Base-by-base conservation (phyloP, 2,329 filamentous ascomycete species). In the Emergomyces pasteurianus region DNA sequence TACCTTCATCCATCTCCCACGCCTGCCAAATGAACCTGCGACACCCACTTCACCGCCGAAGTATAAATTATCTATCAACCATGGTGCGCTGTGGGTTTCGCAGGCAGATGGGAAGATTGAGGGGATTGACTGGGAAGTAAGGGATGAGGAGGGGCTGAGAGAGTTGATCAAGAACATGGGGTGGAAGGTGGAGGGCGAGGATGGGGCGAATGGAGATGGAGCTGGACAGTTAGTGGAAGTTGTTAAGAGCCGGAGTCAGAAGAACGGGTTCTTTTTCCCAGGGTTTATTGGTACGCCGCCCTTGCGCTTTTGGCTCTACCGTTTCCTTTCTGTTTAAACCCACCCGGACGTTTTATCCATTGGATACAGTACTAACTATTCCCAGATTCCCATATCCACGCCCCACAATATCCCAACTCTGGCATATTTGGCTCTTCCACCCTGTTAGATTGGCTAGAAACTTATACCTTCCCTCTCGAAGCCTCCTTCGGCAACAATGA, bases 361-460 rank as follows among this genome's bases (percentile, higher is more conserved):
- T n/a, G n/a, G n/a, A n/a, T 12, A n/a, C 26, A 16, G 14, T 18
- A 31, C n/a, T 72, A 47, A 34, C 36, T 16, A 2, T 7, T 28
- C 7, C 36, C 64, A 92, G 92, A 99, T 74, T 96, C 94, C 0
- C 94, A 99, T 73, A 88, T 96, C 61, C 94, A 99, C 72, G 94
- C 94, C 9, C 84, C 92, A 0, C 94, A 99, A 77, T 96, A 96
- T 69, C 91, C 92, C 61, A 99, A 99, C 70, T 84, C 85, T 1
- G 94, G 94, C 62, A 87, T 99, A 65, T 97, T 97, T 71, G 94
- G 94, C 69, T 94, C 92, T 66, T 87, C 89, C 0, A 96, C 92
- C 0, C 85, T 99, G 38, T 83, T 99, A 16, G 88, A 94, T 75
- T 99, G 94, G 94, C 80, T 99, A 5, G 83, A 92, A 68, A 94